Evolutionary conservation across 1,139 yeast species (phyloP).

Genomic region (Saccharomyces hybrid): DNA sequence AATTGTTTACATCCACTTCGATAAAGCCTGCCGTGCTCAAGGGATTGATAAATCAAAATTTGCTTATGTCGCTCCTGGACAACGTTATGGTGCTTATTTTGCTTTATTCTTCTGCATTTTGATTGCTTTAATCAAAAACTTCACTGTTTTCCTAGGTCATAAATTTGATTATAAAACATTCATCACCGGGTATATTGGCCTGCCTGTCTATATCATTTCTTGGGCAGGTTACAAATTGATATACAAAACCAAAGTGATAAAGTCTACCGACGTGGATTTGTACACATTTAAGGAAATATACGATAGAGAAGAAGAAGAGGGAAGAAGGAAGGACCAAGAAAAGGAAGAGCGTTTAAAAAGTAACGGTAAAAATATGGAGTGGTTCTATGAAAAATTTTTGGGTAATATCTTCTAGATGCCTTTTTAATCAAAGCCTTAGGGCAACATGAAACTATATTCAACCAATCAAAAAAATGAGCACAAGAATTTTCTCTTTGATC

Average conservation of each 20-base stretch:
- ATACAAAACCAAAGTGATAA: constrained; percentile 44
- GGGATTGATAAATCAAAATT: constrained; percentile 42
- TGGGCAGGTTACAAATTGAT: constrained; percentile 52
- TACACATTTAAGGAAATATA: constrained; percentile 55
- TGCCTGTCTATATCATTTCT: constrained; percentile 54
- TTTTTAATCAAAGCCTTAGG: background rate
- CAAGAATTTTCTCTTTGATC: background rate
- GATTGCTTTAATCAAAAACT: constrained; percentile 62
- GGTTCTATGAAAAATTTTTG: constrained; percentile 50
- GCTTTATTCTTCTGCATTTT: constrained; percentile 49
- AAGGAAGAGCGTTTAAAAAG: constrained; percentile 40
- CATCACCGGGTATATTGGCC: constrained; percentile 71
- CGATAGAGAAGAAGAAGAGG: constrained; percentile 60
- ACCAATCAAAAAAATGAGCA: background rate
- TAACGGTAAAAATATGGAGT: constrained; percentile 30
- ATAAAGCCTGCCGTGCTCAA: constrained; percentile 59
- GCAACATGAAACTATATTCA: background rate
- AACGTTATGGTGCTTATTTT: constrained; percentile 56
- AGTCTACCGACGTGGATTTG: constrained; percentile 55
- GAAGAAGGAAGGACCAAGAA: constrained; percentile 36
- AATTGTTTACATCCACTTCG: constrained; percentile 55
- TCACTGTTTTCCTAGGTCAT: constrained; percentile 54
- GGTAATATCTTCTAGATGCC: constrained; percentile 44
- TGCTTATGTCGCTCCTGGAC: constrained; percentile 56
- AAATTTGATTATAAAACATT: constrained; percentile 52